Base-by-base conservation (phyloP, 2,329 filamentous ascomycete species). In the Cladosporium velox region DNA sequence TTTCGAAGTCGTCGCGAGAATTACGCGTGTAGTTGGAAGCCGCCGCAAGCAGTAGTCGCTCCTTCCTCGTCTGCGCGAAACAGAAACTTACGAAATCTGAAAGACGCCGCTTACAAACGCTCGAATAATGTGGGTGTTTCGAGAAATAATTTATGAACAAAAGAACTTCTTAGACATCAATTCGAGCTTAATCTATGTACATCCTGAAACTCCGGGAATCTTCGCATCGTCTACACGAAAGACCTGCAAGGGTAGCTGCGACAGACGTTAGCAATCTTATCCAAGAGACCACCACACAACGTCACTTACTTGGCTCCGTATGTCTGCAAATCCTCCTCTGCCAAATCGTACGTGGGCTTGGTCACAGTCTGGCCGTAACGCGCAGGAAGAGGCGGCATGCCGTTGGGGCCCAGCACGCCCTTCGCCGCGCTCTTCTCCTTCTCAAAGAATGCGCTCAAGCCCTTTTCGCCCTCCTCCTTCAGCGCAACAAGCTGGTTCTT, bases 301-400 rank as follows among this genome's bases (percentile, higher is more conserved):
- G 51, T 15, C 28, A 78, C 80, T 70, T 74, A 82, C 80, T 73
- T 70, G 60, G 64, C 68, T 21, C 73, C 76, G 69, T 96, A 97
- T 67, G 90, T 85, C 75, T 90, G 86, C 75, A 93, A 88, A 74
- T 90, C 85, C 75, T 93, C 88, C 38, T 83, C 80, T 75, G 34
- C 35, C 74, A 96, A 88, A 79, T 89, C 87, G 78, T 93, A 88
- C 76, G 89, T 87, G 75, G 51, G 35, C 5, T 6, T 30, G 10
- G 34, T 30, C 24, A 24, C 30, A 35, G 35, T 35, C 34, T 28
- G 30, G 28, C 61, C 61, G 51, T 64, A 64, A 44, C 61, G 61
- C 74, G 88, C 88, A 18, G 94, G 95, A 74, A 91, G 81, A n/a
- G 95, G 95, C 66, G 95, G 95, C 79, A 99, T 79, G 1, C 94